Conservation (phyloP, 2,329 filamentous ascomycete genomes). For the Apiospora sp. region DNA sequence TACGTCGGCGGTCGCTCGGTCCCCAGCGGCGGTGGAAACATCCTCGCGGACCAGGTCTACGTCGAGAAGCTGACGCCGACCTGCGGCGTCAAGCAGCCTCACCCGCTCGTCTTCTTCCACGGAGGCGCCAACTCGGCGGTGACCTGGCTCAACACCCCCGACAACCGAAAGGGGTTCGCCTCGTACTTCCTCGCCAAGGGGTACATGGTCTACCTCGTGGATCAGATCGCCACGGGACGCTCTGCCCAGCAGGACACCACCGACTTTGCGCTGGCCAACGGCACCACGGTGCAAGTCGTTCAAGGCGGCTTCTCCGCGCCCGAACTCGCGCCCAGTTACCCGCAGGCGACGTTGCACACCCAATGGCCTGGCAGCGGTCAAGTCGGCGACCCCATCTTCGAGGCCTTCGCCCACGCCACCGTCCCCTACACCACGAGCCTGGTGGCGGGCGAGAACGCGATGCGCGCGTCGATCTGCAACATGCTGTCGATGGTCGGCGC, state of each 20-base stretch:
- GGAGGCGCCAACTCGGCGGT: constrained; percentile 42
- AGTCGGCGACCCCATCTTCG: constrained; percentile 54
- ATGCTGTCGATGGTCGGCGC: constrained; percentile 36
- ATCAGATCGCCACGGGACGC: constrained; percentile 46
- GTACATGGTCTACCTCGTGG: constrained; percentile 51
- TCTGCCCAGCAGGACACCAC: constrained; percentile 41
- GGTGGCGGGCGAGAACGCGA: constrained; percentile 33
- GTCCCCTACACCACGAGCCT: constrained; percentile 44
- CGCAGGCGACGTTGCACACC: constrained; percentile 43
- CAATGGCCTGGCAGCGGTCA: constrained; percentile 44
- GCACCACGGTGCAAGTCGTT: constrained; percentile 37
- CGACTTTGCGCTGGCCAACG: constrained; percentile 37
- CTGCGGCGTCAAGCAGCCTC: constrained; percentile 31
- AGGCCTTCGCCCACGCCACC: constrained; percentile 54
- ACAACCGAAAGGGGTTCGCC: constrained; percentile 50
- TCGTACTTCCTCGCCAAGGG: constrained; percentile 49
- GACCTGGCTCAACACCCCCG: constrained; percentile 49
- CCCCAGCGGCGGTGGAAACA: constrained; percentile 34
- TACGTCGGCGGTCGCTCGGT: constrained; percentile 42
- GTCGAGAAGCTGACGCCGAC: constrained; percentile 43
- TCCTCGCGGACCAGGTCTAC: constrained; percentile 40
- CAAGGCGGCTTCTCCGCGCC: constrained; percentile 39
- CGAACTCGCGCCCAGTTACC: constrained; percentile 39
- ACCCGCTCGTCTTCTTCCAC: constrained; percentile 44
- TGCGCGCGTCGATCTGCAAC: constrained; percentile 37